Percentiles rank a stretch among this genome's conserved stretches.
phyloP scores from a whole-genome alignment of 177 flowering plant genomes.

The Vitis hybrid region DNA sequence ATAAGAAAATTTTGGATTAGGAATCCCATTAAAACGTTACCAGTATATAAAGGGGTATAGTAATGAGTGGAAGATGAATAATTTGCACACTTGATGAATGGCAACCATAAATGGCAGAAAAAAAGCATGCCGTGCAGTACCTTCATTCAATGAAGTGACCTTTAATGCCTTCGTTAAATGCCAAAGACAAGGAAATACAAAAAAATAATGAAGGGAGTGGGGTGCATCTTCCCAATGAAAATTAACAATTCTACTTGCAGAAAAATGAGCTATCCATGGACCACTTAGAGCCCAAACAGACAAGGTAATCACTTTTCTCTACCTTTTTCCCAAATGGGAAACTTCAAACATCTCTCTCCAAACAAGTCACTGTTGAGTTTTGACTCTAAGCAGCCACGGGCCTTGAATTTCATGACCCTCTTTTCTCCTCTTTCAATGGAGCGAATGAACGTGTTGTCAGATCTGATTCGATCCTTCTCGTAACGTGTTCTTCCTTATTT shows the following conservation, averaged over 20 bases:
- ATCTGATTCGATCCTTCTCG: slow-evolving; percentile 19
- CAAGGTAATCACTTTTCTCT: slow-evolving; percentile 14
- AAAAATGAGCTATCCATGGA: slow-evolving; percentile 8
- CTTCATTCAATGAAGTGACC: no score
- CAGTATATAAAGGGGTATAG: no score
- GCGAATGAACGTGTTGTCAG: slow-evolving; percentile 17
- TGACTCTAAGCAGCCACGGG: slow-evolving; percentile 24
- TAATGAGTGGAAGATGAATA: no score
- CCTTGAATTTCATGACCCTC: slow-evolving; percentile 14
- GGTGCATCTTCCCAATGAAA: slow-evolving; percentile 14
- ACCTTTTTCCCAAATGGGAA: slow-evolving; percentile 19
- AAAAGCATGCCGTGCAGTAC: no score
- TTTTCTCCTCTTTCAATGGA: slow-evolving; percentile 7
- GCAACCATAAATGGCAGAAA: no score
- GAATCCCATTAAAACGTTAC: no score
- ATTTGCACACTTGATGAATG: no score
- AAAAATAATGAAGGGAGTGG: neutral
- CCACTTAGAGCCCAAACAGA: slow-evolving; percentile 27
- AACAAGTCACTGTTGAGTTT: slow-evolving; percentile 10
- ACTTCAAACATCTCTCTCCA: slow-evolving; percentile 10
- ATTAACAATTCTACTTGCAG: neutral
- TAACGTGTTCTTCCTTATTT: slow-evolving; percentile 12
- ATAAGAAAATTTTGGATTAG: no score
- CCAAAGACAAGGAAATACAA: neutral
- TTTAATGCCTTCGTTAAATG: neutral